Base-by-base conservation (phyloP, 148 eudicot species). In the Persicaria tinctoria region DNA sequence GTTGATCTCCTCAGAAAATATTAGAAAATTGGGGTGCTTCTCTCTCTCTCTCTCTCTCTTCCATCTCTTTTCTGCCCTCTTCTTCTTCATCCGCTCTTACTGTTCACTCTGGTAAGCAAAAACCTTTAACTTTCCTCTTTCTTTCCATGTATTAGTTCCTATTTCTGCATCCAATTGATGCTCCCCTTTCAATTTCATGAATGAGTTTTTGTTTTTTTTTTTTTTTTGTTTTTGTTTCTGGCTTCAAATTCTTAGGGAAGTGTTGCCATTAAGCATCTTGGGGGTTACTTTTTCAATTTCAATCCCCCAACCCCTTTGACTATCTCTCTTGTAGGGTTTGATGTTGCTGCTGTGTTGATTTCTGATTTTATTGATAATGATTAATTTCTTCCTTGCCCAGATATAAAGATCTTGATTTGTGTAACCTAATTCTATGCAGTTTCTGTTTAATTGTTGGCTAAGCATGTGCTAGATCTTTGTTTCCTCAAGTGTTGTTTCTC, bases 121-220 rank as follows among this genome's bases (percentile, higher is more conserved):
- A 16, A 66, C 70, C 70, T 4, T 32, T 12, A 64, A 55, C 62
- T 80, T 68, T 73, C 51, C 57, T 76, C 8, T 45, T 68, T 63
- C 46, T 63, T 63, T 60, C 6, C 48, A 38, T 56, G 69, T 71
- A 82, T 81, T 83, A 80, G 62, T 60, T 74, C 20, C 53, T 50
- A 2, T 63, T 16, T 57, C 45, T 45, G 16, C 46, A 5, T 20
- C 46, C 46, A 32, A 14, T 17, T 78, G 50, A 64, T 57, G 46
- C 48, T 18, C 14, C 23, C 47, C 62, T 71, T 57, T 55, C 73
- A 51, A 64, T 66, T 76, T 74, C 46, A 32, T 48, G 76, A 72
- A 46, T 44, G 68, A 72, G 78, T 80, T 55, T 55, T 76, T 32
- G 1, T 55, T 55, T 76, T 0, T 76, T 32, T 32, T 55, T 55